phyloP scores from a whole-genome alignment of 371 early-diverging fungal species.

The Apophysomyces trapeziformis region DNA sequence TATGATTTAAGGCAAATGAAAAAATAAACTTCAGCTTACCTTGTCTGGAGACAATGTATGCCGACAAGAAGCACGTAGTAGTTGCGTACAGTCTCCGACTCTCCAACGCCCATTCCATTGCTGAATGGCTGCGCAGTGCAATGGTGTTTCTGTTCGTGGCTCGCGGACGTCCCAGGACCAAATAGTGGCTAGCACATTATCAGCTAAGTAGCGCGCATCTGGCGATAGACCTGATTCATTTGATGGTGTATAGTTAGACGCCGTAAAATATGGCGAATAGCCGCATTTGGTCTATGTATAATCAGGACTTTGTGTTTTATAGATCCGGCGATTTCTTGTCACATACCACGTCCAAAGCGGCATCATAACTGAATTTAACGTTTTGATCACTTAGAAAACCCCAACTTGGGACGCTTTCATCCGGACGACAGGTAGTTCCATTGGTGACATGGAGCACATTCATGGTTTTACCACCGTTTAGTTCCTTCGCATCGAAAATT shows the following conservation, averaged over 20 bases:
- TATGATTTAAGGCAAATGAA: no score
- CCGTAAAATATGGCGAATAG: slow-evolving; percentile 40
- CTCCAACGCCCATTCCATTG: slow-evolving; percentile 40
- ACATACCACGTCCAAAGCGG: slow-evolving; percentile 29
- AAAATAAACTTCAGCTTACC: slow-evolving; percentile 10
- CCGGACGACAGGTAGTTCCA: not conserved
- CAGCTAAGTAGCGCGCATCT: slow-evolving; percentile 23
- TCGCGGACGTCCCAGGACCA: slow-evolving; percentile 54
- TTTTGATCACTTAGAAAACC: slow-evolving; percentile 22
- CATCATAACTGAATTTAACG: slow-evolving; percentile 19
- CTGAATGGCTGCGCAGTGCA: slow-evolving; percentile 33
- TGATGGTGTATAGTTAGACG: slow-evolving; percentile 23
- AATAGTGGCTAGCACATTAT: slow-evolving; percentile 37
- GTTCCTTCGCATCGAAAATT: slow-evolving; percentile 23
- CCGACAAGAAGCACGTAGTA: slow-evolving; percentile 38
- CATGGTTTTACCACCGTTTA: slow-evolving; percentile 19
- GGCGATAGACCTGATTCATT: slow-evolving; percentile 13
- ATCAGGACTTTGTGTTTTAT: not conserved
- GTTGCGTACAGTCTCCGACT: slow-evolving; percentile 30
- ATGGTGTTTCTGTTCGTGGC: slow-evolving; percentile 19
- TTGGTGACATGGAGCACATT: slow-evolving; percentile 9
- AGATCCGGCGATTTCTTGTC: not conserved
- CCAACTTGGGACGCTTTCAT: slow-evolving; percentile 19
- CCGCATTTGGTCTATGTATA: slow-evolving; percentile 34
- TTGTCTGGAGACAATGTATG: slow-evolving; percentile 20